A percentile compares a stretch with the other conserved stretches of the same genome.
Conservation (phyloP, 306 rosid species). For the Arachis stenosperma region DNA sequence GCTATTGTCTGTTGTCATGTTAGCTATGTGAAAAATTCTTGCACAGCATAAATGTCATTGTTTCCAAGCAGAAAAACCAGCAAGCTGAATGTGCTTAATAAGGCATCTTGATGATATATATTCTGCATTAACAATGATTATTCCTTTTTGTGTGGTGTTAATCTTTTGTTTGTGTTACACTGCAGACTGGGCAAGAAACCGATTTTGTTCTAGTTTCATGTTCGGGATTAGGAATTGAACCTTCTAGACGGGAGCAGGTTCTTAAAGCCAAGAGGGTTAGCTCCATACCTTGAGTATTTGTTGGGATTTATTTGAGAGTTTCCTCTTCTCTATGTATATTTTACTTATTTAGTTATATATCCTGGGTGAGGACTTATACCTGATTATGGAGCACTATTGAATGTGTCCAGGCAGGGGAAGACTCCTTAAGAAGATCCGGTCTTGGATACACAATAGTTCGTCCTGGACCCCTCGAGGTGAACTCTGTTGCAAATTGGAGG, state of each 20-base stretch:
- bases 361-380: neutral
- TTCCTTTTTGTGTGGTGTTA: conserved; percentile 8
- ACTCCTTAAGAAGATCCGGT: conserved; percentile 89
- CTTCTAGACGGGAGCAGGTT: conserved; percentile 93
- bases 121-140: conserved; percentile 15
- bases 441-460: conserved; percentile 95
- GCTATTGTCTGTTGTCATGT: conserved; percentile 10
- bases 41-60: conserved; percentile 8
- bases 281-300: conserved; percentile 34
- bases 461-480: conserved; percentile 94
- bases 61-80: conserved; percentile 1
- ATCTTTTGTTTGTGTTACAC: conserved; percentile 34
- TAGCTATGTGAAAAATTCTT: conserved; percentile 33
- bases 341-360: neutral
- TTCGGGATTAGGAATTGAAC: conserved; percentile 90
- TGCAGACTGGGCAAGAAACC: conserved; percentile 96
- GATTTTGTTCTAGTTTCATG: conserved; percentile 96
- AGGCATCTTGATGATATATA: conserved; percentile 31
- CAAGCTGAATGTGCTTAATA: conserved; percentile 28
- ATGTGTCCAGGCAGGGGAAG: conserved; percentile 87
- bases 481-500: conserved; percentile 29
- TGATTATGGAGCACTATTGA: conserved; percentile 37
- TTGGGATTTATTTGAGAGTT: neutral
- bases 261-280: conserved; percentile 92
- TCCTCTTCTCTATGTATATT: neutral